These are phyloP conservation scores for Paramecium sexaurelia DNA, from an alignment of 73 alveolate species.

Conservation along the genomic window DNA sequence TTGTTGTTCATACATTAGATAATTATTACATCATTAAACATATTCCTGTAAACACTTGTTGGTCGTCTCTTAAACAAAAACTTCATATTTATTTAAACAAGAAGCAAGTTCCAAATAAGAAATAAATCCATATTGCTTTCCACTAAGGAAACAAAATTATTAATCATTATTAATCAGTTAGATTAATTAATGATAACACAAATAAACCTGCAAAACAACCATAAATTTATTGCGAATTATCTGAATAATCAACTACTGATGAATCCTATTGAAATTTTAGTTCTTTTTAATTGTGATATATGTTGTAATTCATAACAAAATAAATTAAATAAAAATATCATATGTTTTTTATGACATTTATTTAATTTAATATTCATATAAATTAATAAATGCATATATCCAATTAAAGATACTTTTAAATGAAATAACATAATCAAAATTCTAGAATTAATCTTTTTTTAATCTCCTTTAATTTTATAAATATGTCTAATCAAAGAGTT, in stretches of 20 bases:
- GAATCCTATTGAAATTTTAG: not conserved
- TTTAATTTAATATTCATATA: not conserved
- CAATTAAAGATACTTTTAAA: no score
- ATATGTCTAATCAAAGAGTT: no score
- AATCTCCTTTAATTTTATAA: no score
- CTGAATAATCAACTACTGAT: conserved; percentile 33
- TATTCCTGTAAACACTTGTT: not conserved
- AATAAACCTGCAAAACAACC: conserved; percentile 68
- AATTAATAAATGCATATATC: no score
- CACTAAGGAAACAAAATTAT: conserved; percentile 74
- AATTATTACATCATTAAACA: conserved; percentile 63
- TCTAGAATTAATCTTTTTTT: no score
- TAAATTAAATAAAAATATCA: no score
- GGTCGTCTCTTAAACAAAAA: conserved; percentile 52
- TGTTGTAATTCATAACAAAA: not conserved
- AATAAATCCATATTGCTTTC: conserved; percentile 75
- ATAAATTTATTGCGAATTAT: not conserved
- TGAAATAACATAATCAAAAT: no score
- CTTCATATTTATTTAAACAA: conserved; percentile 74
- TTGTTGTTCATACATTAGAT: conserved; percentile 80
- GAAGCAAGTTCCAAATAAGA: conserved; percentile 69
- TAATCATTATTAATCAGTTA: conserved; percentile 83
- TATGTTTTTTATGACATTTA: not conserved
- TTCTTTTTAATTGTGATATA: not conserved
- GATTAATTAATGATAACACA: conserved; percentile 76